Conservation (phyloP, 768 basidiomycete species). For the Pulveroboletus sp. region DNA sequence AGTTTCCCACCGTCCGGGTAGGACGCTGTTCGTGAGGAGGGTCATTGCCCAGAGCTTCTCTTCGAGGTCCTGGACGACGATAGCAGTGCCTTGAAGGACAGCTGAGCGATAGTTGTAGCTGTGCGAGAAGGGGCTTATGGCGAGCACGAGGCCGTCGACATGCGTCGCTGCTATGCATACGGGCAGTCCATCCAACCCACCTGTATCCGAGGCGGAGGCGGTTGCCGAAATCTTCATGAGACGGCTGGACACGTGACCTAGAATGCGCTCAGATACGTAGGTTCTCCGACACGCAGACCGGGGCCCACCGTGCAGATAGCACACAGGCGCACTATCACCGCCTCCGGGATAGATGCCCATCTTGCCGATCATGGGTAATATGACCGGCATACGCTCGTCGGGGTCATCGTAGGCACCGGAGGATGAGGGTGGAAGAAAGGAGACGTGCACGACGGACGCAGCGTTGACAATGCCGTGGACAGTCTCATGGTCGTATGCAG, state of each 20-base stretch:
- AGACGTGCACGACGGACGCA: constrained; percentile 21
- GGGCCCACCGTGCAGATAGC: constrained; percentile 19
- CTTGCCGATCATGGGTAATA: constrained; percentile 27
- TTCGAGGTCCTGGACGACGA: constrained; percentile 11
- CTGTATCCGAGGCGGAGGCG: neutral
- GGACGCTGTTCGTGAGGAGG: constrained; percentile 19
- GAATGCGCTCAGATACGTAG: neutral
- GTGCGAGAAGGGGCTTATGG: constrained; percentile 22
- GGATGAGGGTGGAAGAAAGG: constrained; percentile 19
- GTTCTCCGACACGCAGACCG: too few relatives aligned
- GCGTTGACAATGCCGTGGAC: constrained; percentile 21
- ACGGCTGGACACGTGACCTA: constrained; percentile 22
- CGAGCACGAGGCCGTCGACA: constrained; percentile 21
- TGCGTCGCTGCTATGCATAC: constrained; percentile 24
- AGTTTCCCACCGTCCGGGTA: constrained; percentile 21
- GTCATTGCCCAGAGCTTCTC: constrained; percentile 25
- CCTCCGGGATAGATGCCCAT: constrained; percentile 15
- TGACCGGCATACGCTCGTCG: constrained; percentile 13
- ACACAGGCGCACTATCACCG: constrained; percentile 6
- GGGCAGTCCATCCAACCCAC: constrained; percentile 6
- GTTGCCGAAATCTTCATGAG: constrained; percentile 22
- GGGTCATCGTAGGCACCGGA: constrained; percentile 10
- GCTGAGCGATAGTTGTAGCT: constrained; percentile 27
- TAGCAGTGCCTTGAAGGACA: constrained; percentile 18
- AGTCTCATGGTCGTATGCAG: constrained; percentile 20